A percentile compares a stretch with the other conserved stretches of the same genome.
Conservation (phyloP, 768 basidiomycete species). For the Royoungia palumana region DNA sequence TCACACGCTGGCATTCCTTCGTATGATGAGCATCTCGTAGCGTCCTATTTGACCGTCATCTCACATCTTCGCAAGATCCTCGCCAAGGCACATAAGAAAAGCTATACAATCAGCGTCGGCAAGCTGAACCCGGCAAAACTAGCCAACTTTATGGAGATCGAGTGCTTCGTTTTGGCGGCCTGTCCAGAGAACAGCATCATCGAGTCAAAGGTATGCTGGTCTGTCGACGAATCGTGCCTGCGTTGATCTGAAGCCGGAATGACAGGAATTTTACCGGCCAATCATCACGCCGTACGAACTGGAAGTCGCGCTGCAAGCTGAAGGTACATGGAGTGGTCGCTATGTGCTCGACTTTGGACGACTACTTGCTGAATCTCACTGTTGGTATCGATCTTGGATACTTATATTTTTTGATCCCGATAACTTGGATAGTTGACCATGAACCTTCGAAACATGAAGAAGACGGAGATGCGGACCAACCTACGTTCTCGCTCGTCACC, state of each 20-base stretch:
- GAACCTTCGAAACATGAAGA: slow-evolving; percentile 25
- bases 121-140: slow-evolving; percentile 93
- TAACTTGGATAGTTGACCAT: slow-evolving; percentile 3
- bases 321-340: slow-evolving; percentile 68
- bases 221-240: neutral
- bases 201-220: slow-evolving; percentile 55
- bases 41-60: slow-evolving; percentile 84
- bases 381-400: slow-evolving; percentile 9
- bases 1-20: neutral
- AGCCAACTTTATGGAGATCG: slow-evolving; percentile 94
- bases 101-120: slow-evolving; percentile 93
- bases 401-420: neutral
- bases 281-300: slow-evolving; percentile 95
- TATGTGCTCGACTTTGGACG: slow-evolving; percentile 79
- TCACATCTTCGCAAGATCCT: slow-evolving; percentile 73
- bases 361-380: slow-evolving; percentile 41
- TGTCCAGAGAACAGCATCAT: slow-evolving; percentile 90
- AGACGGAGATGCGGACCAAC: slow-evolving; percentile 61
- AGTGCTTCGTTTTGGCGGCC: slow-evolving; percentile 92
- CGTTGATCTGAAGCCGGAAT: neutral
- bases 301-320: slow-evolving; percentile 68
- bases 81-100: slow-evolving; percentile 70
- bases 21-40: slow-evolving; percentile 34
- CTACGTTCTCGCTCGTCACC: slow-evolving; percentile 81
- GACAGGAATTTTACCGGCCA: slow-evolving; percentile 84